Conservation (phyloP, 2,329 filamentous ascomycete species). For the Diaporthe sp. region DNA sequence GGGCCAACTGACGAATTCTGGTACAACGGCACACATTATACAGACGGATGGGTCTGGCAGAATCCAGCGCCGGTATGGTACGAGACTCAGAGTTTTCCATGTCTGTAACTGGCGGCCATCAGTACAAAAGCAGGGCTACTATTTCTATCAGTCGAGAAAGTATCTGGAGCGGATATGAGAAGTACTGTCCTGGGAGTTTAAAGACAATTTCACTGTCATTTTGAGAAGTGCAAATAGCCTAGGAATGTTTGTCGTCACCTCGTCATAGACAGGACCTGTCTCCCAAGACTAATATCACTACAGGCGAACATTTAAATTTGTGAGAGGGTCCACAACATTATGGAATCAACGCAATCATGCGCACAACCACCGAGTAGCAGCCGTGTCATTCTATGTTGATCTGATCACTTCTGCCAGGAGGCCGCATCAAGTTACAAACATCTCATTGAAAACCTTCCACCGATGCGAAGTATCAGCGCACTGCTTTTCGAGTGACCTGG, state of each 20-base stretch:
- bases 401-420: not conserved
- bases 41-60: constrained; percentile 19
- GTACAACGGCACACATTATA: constrained; percentile 13
- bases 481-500: not conserved
- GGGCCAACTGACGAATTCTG: not conserved
- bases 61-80: constrained; percentile 8
- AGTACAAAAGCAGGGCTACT: not conserved
- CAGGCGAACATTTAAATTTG: no score
- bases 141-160: no score
- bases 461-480: not conserved
- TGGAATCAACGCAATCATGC: not conserved
- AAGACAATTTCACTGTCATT: not conserved
- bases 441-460: not conserved
- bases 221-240: not conserved
- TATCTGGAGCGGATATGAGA: not conserved
- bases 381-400: not conserved
- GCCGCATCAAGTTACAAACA: no score
- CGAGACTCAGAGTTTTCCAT: not conserved
- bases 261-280: not conserved
- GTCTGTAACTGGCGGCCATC: not conserved
- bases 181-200: not conserved
- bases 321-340: not conserved
- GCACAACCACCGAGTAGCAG: rapidly evolving
- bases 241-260: not conserved
- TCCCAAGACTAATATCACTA: not conserved